A percentile compares a stretch with the other conserved stretches of the same genome.
phyloP scores from a whole-genome alignment of 257 asterid genomes.

The Thymus quinquecostatus region DNA sequence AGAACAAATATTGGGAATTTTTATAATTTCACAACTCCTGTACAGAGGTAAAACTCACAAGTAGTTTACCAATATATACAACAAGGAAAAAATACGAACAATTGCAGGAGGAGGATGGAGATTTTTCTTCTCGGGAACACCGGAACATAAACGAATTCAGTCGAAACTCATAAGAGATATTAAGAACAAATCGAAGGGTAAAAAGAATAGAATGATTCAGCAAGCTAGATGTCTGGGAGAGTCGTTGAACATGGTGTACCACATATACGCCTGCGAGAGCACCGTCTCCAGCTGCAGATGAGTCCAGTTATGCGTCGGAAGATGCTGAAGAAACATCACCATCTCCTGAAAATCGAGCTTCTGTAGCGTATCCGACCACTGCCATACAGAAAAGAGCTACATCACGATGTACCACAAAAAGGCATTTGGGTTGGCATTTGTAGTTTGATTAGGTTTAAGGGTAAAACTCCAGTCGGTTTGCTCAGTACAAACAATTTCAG shows the following conservation, averaged over 20 bases:
- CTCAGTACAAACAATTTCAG: no score
- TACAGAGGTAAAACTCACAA: not conserved
- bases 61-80: not conserved
- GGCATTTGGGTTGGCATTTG: no score
- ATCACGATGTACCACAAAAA: no score
- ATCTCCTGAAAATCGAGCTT: constrained; percentile 95
- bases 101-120: not conserved
- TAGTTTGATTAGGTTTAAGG: no score
- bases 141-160: not conserved
- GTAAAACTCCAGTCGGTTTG: no score
- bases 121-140: not conserved
- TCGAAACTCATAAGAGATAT: not conserved
- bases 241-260: constrained; percentile 89
- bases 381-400: constrained; percentile 4
- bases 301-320: constrained; percentile 84
- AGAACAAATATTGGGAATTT: not conserved
- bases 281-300: constrained; percentile 87
- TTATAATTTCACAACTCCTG: constrained; percentile 1
- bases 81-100: not conserved
- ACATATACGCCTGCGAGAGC: constrained; percentile 92
- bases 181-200: not conserved
- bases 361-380: constrained; percentile 87
- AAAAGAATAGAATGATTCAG: constrained; percentile 33
- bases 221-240: constrained; percentile 90
- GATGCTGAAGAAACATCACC: constrained; percentile 99